phyloP scores from a whole-genome alignment of 306 rosid genomes.

The Medicago truncatula region MtrunA17r5.0-ANR NC_053045.1:38094001-38094500 shows the following conservation, averaged over 20 bases:
- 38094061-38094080: slow-evolving; percentile 76
- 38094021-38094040: slow-evolving; percentile 78
- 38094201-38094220: slow-evolving; percentile 65
- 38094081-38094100: slow-evolving; percentile 80
- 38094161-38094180: slow-evolving; percentile 78
- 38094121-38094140: slow-evolving; percentile 78
- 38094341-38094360: slow-evolving; percentile 74
- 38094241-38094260: slow-evolving; percentile 89
- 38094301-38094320: slow-evolving; percentile 76
- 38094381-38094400: slow-evolving; percentile 65
- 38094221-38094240: slow-evolving; percentile 74
- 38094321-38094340: slow-evolving; percentile 73
- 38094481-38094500: slow-evolving; percentile 91
- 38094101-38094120: slow-evolving; percentile 90
- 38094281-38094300: slow-evolving; percentile 73
- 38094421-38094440: slow-evolving; percentile 85
- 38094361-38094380: slow-evolving; percentile 75
- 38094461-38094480: slow-evolving; percentile 97
- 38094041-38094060: slow-evolving; percentile 70
- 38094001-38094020: slow-evolving; percentile 90
- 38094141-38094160: slow-evolving; percentile 73
- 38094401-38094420: slow-evolving; percentile 84
- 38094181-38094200: slow-evolving; percentile 78
- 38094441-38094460: slow-evolving; percentile 87
- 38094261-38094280: slow-evolving; percentile 78